Conservation (phyloP, 2,329 filamentous ascomycete species). For the Diaporthe velutina region DNA sequence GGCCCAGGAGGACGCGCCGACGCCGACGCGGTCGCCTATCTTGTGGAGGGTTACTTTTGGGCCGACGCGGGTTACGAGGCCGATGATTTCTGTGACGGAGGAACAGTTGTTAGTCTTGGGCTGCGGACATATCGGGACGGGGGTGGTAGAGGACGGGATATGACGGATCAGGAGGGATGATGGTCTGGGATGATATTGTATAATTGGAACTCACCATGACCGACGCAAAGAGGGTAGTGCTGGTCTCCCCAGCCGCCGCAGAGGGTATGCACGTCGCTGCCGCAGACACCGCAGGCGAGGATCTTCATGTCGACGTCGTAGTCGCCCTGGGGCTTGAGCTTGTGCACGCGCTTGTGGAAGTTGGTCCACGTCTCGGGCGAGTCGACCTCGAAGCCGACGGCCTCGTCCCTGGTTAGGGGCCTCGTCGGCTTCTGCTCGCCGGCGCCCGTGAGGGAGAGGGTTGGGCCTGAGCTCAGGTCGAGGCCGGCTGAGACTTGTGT, state of each 20-base stretch:
- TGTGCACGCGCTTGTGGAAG: conserved; percentile 80
- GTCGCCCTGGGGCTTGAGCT: conserved; percentile 87
- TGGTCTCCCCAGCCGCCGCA: conserved; percentile 76
- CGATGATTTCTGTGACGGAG: conserved; percentile 71
- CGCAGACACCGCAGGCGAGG: conserved; percentile 82
- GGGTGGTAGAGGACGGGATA: not conserved
- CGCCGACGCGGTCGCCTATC: conserved; percentile 74
- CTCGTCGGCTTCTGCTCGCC: conserved; percentile 14
- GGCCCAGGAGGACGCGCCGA: conserved; percentile 76
- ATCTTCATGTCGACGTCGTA: conserved; percentile 91
- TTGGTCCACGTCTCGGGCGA: conserved; percentile 67
- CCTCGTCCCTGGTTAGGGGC: conserved; percentile 32
- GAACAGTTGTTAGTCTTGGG: not conserved
- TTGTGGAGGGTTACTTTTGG: conserved; percentile 71
- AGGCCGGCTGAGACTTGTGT: conserved; percentile 16
- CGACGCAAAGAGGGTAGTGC: conserved; percentile 74
- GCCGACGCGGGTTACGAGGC: conserved; percentile 76
- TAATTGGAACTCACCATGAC: conserved; percentile 64
- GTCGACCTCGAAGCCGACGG: conserved; percentile 68
- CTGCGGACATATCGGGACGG: not conserved
- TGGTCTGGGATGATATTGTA: not conserved
- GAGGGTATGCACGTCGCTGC: conserved; percentile 79
- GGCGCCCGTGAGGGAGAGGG: conserved; percentile 19
- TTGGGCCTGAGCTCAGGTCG: not conserved
- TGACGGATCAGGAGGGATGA: not conserved